Base-by-base conservation (phyloP, 2,329 filamentous ascomycete genomes). In the Ophiocordyceps polyrhachis-furcata region DNA sequence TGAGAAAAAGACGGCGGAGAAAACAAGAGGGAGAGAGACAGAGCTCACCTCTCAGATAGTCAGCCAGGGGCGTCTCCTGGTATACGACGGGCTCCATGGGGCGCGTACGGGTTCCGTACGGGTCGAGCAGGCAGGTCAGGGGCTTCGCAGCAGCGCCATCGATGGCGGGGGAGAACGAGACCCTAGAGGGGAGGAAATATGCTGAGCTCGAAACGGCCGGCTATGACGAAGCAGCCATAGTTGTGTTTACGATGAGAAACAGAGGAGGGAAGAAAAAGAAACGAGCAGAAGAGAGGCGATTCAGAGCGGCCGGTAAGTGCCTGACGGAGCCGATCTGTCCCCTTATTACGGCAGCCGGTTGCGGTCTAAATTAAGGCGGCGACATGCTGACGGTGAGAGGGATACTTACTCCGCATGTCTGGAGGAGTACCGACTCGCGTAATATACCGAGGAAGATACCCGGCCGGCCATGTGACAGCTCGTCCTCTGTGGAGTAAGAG, bases 61-160 rank as follows among this genome's bases (percentile, higher is more conserved):
- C 79, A 59, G 86, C 87, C 64, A 95, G 72, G 55, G 88, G 88
- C 60, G 84, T 83, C 66, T 87, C 79, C 66, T 91, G 77, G 65
- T 83, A 83, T 54, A 94, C 77, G 55, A 94, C 72, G 57, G 83
- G 78, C 73, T 94, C 88, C 88, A 95, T 62, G 53, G 44, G 52
- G 53, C 49, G 53, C 54, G 49, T 50, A 55, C 43, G 49, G 49
- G 50, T 49, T 45, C 52, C 21, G 21, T 23, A 23, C 51, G 49
- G 49, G 50, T 49, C 45, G 53, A 52, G 50, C 49, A 46, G 49
- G 50, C 49, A 46, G 49, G 43, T 49, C 50, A 55, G 48, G 55
- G 57, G 55, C 56, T 58, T 59, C 49, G 55, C 55, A 45, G 55
- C 55, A 45, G 44, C 49, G 42, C 41, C 45, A 47, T 43, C 35